Conservation (phyloP, 2,329 filamentous ascomycete species). For the Calonectria leucothoes region DNA sequence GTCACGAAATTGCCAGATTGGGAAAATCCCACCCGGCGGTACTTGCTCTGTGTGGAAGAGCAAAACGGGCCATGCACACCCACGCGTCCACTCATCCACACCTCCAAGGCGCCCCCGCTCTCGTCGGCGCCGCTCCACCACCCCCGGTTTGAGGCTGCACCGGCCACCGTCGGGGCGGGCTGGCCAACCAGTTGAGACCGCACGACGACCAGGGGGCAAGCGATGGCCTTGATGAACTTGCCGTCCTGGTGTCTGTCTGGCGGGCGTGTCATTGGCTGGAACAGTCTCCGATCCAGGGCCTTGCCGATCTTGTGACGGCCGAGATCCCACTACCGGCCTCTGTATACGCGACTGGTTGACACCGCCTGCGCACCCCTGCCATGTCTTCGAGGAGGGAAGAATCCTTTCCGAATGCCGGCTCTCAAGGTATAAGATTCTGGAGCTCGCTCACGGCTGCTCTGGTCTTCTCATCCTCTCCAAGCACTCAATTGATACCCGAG, state of each 20-base stretch:
- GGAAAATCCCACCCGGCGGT: conserved; percentile 6
- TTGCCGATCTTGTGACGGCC: conserved; percentile 13
- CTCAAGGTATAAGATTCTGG: conserved; percentile 22
- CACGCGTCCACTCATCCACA: neutral
- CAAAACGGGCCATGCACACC: neutral
- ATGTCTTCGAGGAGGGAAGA: neutral
- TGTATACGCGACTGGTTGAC: neutral
- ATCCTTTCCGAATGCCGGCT: conserved; percentile 19
- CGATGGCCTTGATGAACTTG: neutral
- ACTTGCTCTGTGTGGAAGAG: conserved; percentile 9
- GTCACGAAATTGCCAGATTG: conserved; percentile 5
- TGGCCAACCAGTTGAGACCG: neutral
- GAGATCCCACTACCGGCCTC: conserved; percentile 6
- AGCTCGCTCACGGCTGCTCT: conserved; percentile 8
- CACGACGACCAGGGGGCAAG: neutral
- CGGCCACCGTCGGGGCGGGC: neutral
- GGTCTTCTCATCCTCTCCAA: neutral
- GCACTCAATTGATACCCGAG: conserved; percentile 18
- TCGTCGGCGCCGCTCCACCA: neutral
- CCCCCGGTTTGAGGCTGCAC: conserved; percentile 1
- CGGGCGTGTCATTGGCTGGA: conserved; percentile 15
- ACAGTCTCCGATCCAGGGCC: neutral
- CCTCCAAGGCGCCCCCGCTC: neutral
- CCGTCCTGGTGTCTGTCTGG: neutral
- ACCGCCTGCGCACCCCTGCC: neutral